Evolutionary conservation across 176 grass and related monocot species (phyloP), one percentile per base, ranked within the genome.

Genomic region (Lolium rigidum): DNA sequence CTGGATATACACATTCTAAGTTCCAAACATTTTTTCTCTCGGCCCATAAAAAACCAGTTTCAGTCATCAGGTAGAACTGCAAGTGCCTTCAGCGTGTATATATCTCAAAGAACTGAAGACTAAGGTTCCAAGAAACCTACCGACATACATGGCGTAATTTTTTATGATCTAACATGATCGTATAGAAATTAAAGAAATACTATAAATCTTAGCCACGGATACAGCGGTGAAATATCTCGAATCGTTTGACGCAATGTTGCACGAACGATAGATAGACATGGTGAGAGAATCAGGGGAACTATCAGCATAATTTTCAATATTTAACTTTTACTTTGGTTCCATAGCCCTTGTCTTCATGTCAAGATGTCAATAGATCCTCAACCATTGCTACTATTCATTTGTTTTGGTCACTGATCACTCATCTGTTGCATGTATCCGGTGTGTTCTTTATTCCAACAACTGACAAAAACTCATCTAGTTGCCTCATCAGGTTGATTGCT

Each of bases 201-300:
- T 8, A 14, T 52, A 52, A 58, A 58, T 60, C 0, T 26, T 63
- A 26, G 25, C 10, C 3, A 3, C 9, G 0, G 9, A 2, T 21
- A 61, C n/a, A 62, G 1, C 4, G 10, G 2, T 10, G 22, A 10
- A 26, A 26, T 63, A 26, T 63, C 22, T 63, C 22, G 46, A 48
- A 72, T 9, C n/a, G 7, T 71, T 48, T 46, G n/a, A 48, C 5
- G 18, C 1, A 47, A 1, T 7, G 2, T 18, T 20, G 9, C 22
- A 39, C 16, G 14, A 13, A 16, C 62, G 52, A 70, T 59, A 13
- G 10, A 47, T 15, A 77, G 64, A 78, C 73, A 41, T 6, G n/a
- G 44, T 11, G 74, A 79, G 80, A 79, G 66, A 74, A 84, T 84
- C 82, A 57, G 47, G 86, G 87, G 70, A 47, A 25, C 75, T 84